phyloP scores from a whole-genome alignment of 495 filamentous ascomycete species.

The Pseudoneurospora amorphoporcata region DNA sequence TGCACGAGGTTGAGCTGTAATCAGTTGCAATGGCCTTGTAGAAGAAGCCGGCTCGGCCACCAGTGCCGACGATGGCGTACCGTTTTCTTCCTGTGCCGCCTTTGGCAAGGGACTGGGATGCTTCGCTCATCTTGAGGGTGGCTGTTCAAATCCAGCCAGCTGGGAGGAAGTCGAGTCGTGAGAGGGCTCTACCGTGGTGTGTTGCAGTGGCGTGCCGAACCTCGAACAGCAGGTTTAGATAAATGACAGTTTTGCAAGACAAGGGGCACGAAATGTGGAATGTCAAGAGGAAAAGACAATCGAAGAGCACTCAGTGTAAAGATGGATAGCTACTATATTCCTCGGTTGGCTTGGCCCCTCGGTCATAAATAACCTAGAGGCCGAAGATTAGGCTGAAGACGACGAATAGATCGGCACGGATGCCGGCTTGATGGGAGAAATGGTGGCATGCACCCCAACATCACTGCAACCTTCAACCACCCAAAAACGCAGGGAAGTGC shows the following conservation, averaged over 20 bases:
- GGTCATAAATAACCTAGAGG: constrained; percentile 4
- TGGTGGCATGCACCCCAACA: neutral
- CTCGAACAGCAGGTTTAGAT: no score
- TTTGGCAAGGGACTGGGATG: constrained; percentile 1
- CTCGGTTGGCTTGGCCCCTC: neutral
- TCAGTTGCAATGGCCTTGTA: constrained; percentile 43
- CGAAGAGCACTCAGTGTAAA: neutral
- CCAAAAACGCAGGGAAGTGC: neutral
- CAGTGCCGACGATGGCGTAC: constrained; percentile 37
- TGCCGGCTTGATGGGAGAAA: neutral
- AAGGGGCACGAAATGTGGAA: neutral
- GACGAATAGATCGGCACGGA: neutral
- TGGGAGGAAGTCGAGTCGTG: neutral
- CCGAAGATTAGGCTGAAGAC: constrained; percentile 9
- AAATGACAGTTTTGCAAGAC: no score
- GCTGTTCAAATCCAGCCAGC: neutral
- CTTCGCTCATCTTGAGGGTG: neutral
- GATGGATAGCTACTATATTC: neutral
- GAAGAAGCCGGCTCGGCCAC: constrained; percentile 41
- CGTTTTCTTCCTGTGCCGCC: constrained; percentile 14
- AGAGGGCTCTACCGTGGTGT: neutral
- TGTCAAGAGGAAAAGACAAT: neutral
- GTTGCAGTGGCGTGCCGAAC: no score
- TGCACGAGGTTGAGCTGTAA: constrained; percentile 34
- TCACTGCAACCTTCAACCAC: neutral